Evolutionary conservation across 2,329 filamentous ascomycete genomes (phyloP), one percentile per base, ranked within the genome.

Genomic region (Venturia oleaginea): DNA sequence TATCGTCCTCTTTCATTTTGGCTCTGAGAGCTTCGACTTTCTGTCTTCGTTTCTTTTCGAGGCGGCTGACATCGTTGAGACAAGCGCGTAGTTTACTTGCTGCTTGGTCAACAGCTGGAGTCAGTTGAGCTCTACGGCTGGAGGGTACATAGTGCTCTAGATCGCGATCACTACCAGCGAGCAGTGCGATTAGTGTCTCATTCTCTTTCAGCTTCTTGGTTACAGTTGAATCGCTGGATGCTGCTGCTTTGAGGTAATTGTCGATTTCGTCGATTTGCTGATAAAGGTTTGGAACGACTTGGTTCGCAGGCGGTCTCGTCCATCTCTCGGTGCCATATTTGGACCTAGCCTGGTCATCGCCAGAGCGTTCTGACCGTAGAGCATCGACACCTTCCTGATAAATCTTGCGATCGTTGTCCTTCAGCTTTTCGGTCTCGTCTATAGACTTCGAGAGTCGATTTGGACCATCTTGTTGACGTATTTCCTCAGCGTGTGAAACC

Each of bases 321-420:
- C 94, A 99, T 67, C 91, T 83, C 65, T 92, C 90, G 0, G 92
- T 97, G 27, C 94, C 94, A 71, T 91, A 92, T 71, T 88, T 93
- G 64, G 81, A 79, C 22, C 90, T 84, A 10, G 92, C 80, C 24
- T 84, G 82, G 65, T 90, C 84, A 69, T 99, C 93, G 72, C 97
- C 93, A 19, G 89, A 87, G 66, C 88, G 86, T 75, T 99, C 94
- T 0, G 88, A 85, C 1, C 85, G 83, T 0, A 99, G 78, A 0
- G 94, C 81, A 17, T 90, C 86, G 40, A 88, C 86, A 0, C 91
- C 93, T 75, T 97, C 93, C 55, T 90, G 86, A 67, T 94, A 97
- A 0, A 91, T 83, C 0, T 86, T 83, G 63, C 86, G 79, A 71
- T 97, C 92, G 60, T 87, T 89, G 0, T 86, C 81, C 69, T 94